phyloP scores from a whole-genome alignment of 2,329 filamentous ascomycete genomes.

The Fusarium sp. region DNA sequence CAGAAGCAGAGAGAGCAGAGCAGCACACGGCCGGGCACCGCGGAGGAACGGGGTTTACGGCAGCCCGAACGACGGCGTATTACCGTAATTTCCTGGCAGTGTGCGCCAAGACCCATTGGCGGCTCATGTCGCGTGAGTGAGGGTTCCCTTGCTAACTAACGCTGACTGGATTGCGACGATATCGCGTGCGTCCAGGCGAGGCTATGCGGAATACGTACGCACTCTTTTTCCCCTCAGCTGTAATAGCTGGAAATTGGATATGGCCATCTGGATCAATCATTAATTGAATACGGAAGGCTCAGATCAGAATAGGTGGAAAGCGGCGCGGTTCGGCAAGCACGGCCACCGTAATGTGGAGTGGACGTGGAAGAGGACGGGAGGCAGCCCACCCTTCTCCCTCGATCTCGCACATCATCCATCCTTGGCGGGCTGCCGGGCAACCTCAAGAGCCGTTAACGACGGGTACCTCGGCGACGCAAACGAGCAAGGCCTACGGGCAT shows the following conservation, averaged over 20 bases:
- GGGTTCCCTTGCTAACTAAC: conserved; percentile 24
- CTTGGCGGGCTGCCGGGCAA: conserved; percentile 37
- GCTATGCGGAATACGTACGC: not conserved
- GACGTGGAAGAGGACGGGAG: conserved; percentile 12
- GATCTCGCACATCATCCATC: conserved; percentile 20
- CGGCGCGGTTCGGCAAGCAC: conserved; percentile 1
- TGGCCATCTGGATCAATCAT: conserved; percentile 19
- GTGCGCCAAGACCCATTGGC: conserved; percentile 36
- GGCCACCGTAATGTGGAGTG: conserved; percentile 9
- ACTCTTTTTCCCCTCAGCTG: conserved; percentile 25
- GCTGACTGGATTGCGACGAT: conserved; percentile 13
- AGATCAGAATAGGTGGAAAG: not conserved
- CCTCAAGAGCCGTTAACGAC: conserved; percentile 28
- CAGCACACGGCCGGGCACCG: conserved; percentile 20
- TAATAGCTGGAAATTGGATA: conserved; percentile 8
- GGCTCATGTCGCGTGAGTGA: conserved; percentile 37
- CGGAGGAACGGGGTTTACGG: conserved; percentile 42
- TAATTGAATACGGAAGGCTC: conserved; percentile 5
- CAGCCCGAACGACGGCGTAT: conserved; percentile 40
- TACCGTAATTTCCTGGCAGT: conserved; percentile 41
- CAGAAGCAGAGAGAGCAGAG: not conserved
- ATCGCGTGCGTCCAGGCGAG: conserved; percentile 22
- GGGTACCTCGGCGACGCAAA: conserved; percentile 37
- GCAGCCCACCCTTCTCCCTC: conserved; percentile 25
- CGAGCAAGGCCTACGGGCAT: conserved; percentile 25